Conservation (phyloP, 2,329 filamentous ascomycete species). For the Fusarium succisae region DNA sequence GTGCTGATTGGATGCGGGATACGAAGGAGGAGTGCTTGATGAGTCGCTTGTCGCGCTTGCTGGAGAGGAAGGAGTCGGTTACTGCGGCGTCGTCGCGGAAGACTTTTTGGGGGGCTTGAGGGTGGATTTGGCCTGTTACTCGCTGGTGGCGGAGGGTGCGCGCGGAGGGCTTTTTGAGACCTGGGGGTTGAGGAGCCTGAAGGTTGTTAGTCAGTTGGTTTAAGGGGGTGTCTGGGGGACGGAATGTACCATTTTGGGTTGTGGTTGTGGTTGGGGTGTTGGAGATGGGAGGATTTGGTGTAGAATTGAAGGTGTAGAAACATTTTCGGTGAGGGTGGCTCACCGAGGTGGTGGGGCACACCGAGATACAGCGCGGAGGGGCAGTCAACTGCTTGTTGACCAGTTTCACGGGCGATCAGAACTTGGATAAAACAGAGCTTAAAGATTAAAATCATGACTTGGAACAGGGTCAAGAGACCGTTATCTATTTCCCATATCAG, state of each 20-base stretch:
- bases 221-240: fast-evolving
- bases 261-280: background rate
- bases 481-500: no score
- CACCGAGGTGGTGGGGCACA: slow-evolving; percentile 41
- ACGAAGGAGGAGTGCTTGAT: slow-evolving; percentile 86
- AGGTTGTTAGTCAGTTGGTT: background rate
- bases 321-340: slow-evolving; percentile 40
- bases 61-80: slow-evolving; percentile 69
- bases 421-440: no score
- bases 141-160: slow-evolving; percentile 65
- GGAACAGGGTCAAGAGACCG: fast-evolving
- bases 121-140: slow-evolving; percentile 58
- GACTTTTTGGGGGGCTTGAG: slow-evolving; percentile 61
- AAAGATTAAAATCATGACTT: no score
- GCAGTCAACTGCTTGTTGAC: background rate
- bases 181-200: slow-evolving; percentile 47
- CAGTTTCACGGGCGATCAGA: no score
- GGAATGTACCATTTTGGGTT: slow-evolving; percentile 31
- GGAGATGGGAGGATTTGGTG: background rate
- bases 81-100: slow-evolving; percentile 62
- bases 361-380: slow-evolving; percentile 33
- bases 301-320: slow-evolving; percentile 17
- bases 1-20: slow-evolving; percentile 73
- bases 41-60: slow-evolving; percentile 83
- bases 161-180: slow-evolving; percentile 64